A percentile compares a stretch with the other conserved stretches of the same genome.
Evolutionary conservation across 2,329 filamentous ascomycete species (phyloP).

Genomic region (Rhynchosporium secalis): DNA sequence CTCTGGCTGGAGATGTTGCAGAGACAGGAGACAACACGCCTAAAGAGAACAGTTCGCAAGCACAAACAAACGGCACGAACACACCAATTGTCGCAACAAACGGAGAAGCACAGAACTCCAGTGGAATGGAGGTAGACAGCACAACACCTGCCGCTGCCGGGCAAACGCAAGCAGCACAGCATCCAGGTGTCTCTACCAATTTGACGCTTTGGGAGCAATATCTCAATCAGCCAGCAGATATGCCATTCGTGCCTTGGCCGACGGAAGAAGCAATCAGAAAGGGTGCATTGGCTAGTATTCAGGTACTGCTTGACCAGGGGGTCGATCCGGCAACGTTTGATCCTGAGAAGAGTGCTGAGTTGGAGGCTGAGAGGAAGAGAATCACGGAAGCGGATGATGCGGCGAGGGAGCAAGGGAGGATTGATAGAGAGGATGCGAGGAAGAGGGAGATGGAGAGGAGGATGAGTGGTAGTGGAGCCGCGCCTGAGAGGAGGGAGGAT

Average conservation of each 20-base stretch:
- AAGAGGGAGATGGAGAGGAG: slow-evolving; percentile 35
- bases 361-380: slow-evolving; percentile 40
- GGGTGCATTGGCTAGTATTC: slow-evolving; percentile 66
- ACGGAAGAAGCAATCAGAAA: slow-evolving; percentile 66
- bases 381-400: slow-evolving; percentile 38
- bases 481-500: slow-evolving; percentile 40
- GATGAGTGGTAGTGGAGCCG: slow-evolving; percentile 29
- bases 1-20: slow-evolving; percentile 19
- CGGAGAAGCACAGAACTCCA: slow-evolving; percentile 26
- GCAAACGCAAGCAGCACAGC: slow-evolving; percentile 25
- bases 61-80: slow-evolving; percentile 37
- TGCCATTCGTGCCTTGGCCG: slow-evolving; percentile 77
- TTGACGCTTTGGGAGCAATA: slow-evolving; percentile 42
- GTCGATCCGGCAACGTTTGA: slow-evolving; percentile 62
- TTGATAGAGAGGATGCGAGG: slow-evolving; percentile 39
- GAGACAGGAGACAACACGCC: slow-evolving; percentile 26
- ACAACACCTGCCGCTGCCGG: slow-evolving; percentile 30
- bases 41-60: slow-evolving; percentile 27
- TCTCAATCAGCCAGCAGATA: slow-evolving; percentile 55
- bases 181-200: slow-evolving; percentile 28
- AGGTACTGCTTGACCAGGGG: slow-evolving; percentile 61
- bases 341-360: slow-evolving; percentile 46
- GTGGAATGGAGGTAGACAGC: slow-evolving; percentile 29
- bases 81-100: slow-evolving; percentile 32
- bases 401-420: slow-evolving; percentile 34